Evolutionary conservation across 768 basidiomycete species (phyloP), one percentile per base, ranked within the genome.

Genomic region (Asterophora lycoperdoides): DNA sequence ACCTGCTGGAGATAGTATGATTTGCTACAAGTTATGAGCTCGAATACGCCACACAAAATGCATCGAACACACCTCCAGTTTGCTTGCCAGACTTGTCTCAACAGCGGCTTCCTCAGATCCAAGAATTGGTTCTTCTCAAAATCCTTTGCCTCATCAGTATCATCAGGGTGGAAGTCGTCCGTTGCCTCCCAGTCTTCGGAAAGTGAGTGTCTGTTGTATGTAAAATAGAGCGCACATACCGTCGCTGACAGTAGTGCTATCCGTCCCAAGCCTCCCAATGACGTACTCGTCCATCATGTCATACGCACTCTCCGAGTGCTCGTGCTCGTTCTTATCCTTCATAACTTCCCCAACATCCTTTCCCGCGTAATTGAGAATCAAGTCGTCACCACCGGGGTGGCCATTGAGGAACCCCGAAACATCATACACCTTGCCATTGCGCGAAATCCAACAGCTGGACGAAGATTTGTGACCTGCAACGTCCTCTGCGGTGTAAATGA

Each of bases 1-100:
- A 99, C 90, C 66, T 99, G 96, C 59, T 91, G 80, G 42, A 99
- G 74, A 64, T 99, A 99, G 66, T 93, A 98, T 3, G 87, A 81
- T 74, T 99, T 99, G 63, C 89, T 90, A 44, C 26, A 20, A 17
- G 10, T 1, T 8, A 44, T 44, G 11, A 33, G 42, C 6, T 1
- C 7, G 3, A 37, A 13, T 11, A 5, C n/a, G 6, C 26, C 44
- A 37, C 11, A 15, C 23, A 29, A 26, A 14, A 3, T 36, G 20
- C 30, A 42, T 15, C 8, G n/a, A 30, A 66, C 75, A 19, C 51
- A 83, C 86, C 83, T 87, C 62, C 89, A 96, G 65, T 93, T 88
- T 13, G 81, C 80, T 53, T 82, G 70, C 89, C 88, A 93, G 52
- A 99, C 80, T 68, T 99, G 96, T 65, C 73, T 69, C 47, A 95